Evolutionary conservation across 768 basidiomycete genomes (phyloP).

Genomic region (Lactarius psammicola): DNA sequence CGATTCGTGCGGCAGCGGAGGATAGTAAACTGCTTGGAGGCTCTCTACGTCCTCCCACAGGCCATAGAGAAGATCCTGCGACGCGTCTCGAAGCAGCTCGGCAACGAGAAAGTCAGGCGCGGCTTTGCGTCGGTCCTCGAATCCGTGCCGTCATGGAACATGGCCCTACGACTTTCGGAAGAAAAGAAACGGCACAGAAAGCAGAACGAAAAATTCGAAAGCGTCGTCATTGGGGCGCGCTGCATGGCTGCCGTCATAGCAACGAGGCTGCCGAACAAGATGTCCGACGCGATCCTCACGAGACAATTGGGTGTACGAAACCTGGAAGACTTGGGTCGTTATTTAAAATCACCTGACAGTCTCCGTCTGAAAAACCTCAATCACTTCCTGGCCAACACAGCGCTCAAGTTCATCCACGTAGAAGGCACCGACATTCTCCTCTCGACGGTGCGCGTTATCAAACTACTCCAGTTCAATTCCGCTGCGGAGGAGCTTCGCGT

Average conservation of each 20-base stretch:
- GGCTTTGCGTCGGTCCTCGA: not conserved
- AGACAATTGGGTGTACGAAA: not conserved
- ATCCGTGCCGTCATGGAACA: not conserved
- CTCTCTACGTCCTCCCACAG: conserved; percentile 2
- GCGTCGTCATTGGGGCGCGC: conserved; percentile 1
- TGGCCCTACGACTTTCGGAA: not conserved
- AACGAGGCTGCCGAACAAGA: not conserved
- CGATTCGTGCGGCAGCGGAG: not conserved
- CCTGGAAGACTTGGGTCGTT: not conserved
- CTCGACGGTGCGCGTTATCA: not conserved
- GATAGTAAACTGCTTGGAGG: not conserved
- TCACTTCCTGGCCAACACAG: conserved; percentile 8
- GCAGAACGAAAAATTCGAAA: too few species aligned
- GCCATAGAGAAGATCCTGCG: not conserved
- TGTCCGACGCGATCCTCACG: not conserved
- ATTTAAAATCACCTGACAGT: not conserved
- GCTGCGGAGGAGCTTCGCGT: not conserved
- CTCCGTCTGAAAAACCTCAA: conserved; percentile 9
- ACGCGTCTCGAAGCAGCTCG: not conserved
- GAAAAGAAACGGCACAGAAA: not conserved
- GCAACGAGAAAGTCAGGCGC: not conserved
- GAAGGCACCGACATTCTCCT: not conserved
- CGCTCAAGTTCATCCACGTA: not conserved
- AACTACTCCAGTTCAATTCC: not conserved
- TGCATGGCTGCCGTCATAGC: conserved; percentile 7